Conservation (phyloP, 768 basidiomycete species). For the Ephemerocybe angulata region DNA sequence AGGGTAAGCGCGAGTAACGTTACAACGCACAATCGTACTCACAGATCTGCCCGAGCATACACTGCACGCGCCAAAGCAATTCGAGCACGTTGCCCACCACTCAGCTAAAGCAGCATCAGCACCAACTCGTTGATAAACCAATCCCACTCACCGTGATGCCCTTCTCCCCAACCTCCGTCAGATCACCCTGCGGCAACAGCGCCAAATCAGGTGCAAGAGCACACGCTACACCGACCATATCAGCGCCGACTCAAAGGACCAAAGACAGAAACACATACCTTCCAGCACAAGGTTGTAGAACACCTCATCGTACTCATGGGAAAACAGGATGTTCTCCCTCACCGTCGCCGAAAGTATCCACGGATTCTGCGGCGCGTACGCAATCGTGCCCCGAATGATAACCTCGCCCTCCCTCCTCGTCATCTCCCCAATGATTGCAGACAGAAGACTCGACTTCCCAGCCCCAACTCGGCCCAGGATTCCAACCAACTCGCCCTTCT, state of each 20-base stretch:
- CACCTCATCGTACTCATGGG: slow-evolving; percentile 78
- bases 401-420: slow-evolving; percentile 70
- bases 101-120: slow-evolving; percentile 41
- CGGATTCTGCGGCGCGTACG: slow-evolving; percentile 85
- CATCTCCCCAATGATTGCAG: slow-evolving; percentile 89
- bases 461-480: slow-evolving; percentile 87
- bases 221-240: slow-evolving; percentile 54
- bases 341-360: slow-evolving; percentile 88
- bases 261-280: slow-evolving; percentile 42
- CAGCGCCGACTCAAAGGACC: too few species aligned
- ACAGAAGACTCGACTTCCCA: slow-evolving; percentile 82
- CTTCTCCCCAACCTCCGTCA: slow-evolving; percentile 85
- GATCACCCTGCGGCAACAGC: slow-evolving; percentile 75
- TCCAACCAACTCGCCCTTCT: slow-evolving; percentile 82
- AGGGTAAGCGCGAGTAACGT: too few species aligned
- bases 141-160: slow-evolving; percentile 57
- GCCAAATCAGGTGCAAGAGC: slow-evolving; percentile 80
- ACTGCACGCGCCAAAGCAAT: slow-evolving; percentile 84
- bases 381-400: slow-evolving; percentile 60
- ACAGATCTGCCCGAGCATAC: slow-evolving; percentile 90
- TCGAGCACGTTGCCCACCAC: slow-evolving; percentile 82
- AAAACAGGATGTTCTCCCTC: slow-evolving; percentile 90
- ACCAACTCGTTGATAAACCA: not conserved
- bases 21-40: too few species aligned
- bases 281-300: slow-evolving; percentile 84